Conservation (phyloP, 371 early-diverging fungal species). For the Saksenaea vasiformis region DNA sequence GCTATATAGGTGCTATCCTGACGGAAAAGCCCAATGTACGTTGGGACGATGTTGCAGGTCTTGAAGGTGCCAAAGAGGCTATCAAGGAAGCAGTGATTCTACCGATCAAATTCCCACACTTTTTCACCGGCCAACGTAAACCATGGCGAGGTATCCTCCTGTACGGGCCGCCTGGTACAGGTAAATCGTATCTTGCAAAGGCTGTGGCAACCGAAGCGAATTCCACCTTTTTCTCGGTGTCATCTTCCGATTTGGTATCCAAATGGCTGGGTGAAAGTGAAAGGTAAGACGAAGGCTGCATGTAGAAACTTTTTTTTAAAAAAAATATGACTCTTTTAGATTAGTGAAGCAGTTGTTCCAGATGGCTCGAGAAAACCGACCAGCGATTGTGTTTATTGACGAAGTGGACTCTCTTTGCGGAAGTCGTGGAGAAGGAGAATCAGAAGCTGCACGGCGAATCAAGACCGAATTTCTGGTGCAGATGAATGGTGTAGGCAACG, state of each 20-base stretch:
- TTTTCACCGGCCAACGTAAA: constrained; percentile 92
- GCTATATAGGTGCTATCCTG: constrained; percentile 74
- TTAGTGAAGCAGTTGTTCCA: constrained; percentile 92
- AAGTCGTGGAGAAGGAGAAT: constrained; percentile 92
- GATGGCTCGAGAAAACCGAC: constrained; percentile 92
- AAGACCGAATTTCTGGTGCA: constrained; percentile 95
- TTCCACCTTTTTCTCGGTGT: constrained; percentile 94
- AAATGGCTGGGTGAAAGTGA: constrained; percentile 99
- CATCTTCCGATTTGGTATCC: constrained; percentile 93
- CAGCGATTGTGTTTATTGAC: constrained; percentile 97
- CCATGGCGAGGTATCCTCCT: constrained; percentile 98
- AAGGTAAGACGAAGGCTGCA: constrained; percentile 44
- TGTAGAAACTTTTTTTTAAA: not conserved
- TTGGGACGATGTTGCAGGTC: constrained; percentile 98
- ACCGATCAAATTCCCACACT: constrained; percentile 96
- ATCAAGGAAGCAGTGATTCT: constrained; percentile 98
- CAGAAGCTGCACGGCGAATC: constrained; percentile 93
- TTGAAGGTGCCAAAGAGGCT: constrained; percentile 98
- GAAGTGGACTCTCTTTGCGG: constrained; percentile 98
- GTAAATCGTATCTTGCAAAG: constrained; percentile 97
- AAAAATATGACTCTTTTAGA: constrained; percentile 11
- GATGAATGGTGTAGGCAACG: constrained; percentile 98
- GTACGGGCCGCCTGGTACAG: constrained; percentile 99
- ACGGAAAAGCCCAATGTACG: constrained; percentile 94
- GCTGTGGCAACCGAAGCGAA: constrained; percentile 97